Percentiles rank a stretch among this genome's conserved stretches.
Conservation (phyloP, 2,329 filamentous ascomycete species). For the Aspergillus sp. region DNA sequence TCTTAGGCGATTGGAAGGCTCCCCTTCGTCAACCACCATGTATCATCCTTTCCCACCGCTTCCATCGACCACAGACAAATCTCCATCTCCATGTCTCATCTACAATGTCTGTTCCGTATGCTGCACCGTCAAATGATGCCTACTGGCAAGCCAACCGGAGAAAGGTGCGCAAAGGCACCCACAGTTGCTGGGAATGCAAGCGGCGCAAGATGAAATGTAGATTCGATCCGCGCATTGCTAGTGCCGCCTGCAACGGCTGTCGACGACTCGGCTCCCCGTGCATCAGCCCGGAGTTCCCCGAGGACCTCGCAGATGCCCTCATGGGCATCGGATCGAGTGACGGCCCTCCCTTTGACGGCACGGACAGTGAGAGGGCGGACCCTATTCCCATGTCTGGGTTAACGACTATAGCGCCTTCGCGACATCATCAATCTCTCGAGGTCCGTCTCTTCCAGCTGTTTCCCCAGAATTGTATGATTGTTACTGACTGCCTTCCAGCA, state of each 20-base stretch:
- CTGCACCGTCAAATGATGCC: too few species aligned
- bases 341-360: conserved; percentile 1
- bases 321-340: background rate
- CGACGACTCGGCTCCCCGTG: conserved; percentile 30
- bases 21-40: too few species aligned
- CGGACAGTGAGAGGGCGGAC: background rate
- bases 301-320: background rate
- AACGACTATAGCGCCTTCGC: too few species aligned
- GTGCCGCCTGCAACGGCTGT: conserved; percentile 27
- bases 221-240: conserved; percentile 17
- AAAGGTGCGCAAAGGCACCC: conserved; percentile 37
- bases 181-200: conserved; percentile 30
- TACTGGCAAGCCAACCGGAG: conserved; percentile 7
- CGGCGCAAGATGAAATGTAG: conserved; percentile 34
- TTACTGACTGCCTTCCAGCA: too few species aligned
- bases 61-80: too few species aligned
- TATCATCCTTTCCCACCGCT: too few species aligned
- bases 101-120: too few species aligned
- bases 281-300: conserved; percentile 49
- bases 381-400: background rate
- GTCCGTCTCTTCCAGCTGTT: too few species aligned
- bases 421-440: too few species aligned
- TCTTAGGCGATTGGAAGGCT: too few species aligned
- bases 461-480: too few species aligned
- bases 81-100: background rate